Evolutionary conservation across 257 asterid species (phyloP), one percentile per base, ranked within the genome.

Genomic region (Solanum chaucha): DNA sequence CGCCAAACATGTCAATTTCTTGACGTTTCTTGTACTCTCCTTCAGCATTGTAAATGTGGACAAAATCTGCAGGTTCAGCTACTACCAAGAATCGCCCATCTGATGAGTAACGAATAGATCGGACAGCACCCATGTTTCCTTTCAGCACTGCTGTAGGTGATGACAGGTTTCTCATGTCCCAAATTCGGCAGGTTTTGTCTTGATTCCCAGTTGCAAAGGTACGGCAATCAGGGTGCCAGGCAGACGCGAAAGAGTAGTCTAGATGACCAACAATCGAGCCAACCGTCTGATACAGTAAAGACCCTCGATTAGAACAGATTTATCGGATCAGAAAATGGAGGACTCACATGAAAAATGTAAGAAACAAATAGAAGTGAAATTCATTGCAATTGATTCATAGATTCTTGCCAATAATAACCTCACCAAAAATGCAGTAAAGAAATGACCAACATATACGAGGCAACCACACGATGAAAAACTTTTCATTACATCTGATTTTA

Each of bases 1-100:
- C 98, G 5, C 97, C 98, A 74, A 95, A 95, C 91, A 95, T 91
- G 81, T 95, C 96, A 17, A 95, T 90, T 89, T 94, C 97, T 87
- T 95, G 98, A 85, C 93, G 92, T 30, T 73, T 91, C 87, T 72
- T 88, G 72, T 87, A 94, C 78, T 92, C 90, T 48, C 92, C 92
- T 72, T 86, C 87, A 12, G 91, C 87, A 87, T 87, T 90, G 87
- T 94, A 95, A 3, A 95, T 59, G 83, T 95, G 98, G 84, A 95
- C 97, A 32, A 95, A 95, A 89, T 95, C 98, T 1, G 97, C 98
- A 2, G 97, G 93, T 78, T 95, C 98, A 2, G 96, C 98, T 72
- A 88, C 90, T 48, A 93, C 93, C 72, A 95, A 91, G 86, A 94
- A 95, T 85, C 90, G 90, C 67, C 97, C 96, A 14, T 94, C 94